Conservation (phyloP, 2,329 filamentous ascomycete species). For the Elsinoe perseae region DNA sequence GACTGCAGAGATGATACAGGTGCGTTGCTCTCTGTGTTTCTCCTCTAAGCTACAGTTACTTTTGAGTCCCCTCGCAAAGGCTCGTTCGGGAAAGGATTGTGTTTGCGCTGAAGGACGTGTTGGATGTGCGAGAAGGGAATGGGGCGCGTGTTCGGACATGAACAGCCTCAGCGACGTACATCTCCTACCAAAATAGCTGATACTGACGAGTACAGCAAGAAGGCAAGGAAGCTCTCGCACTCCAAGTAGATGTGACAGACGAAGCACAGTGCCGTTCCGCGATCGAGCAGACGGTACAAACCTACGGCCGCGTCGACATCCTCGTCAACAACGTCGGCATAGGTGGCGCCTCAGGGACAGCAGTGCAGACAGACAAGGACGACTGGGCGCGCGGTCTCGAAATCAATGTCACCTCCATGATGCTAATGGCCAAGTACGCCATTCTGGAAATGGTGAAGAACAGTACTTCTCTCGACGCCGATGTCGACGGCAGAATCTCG, state of each 20-base stretch:
- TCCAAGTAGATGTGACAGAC: slow-evolving; percentile 49
- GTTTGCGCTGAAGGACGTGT: too few species aligned
- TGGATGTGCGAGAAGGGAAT: too few species aligned
- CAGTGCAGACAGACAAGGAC: slow-evolving; percentile 52
- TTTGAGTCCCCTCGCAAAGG: too few species aligned
- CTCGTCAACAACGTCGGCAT: slow-evolving; percentile 60
- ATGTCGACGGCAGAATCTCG: neutral
- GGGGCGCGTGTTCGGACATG: too few species aligned
- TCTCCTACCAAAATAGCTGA: too few species aligned
- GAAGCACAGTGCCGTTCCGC: slow-evolving; percentile 43
- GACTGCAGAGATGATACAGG: slow-evolving; percentile 48
- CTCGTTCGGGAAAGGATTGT: too few species aligned
- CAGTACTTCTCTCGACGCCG: slow-evolving; percentile 14
- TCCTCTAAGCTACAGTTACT: neutral
- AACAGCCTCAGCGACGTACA: too few species aligned
- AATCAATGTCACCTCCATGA: slow-evolving; percentile 59
- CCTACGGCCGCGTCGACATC: slow-evolving; percentile 54
- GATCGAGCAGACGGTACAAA: slow-evolving; percentile 36
- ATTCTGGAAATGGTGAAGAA: slow-evolving; percentile 55
- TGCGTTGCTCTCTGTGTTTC: neutral
- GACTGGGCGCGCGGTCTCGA: slow-evolving; percentile 51
- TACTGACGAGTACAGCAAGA: slow-evolving; percentile 18
- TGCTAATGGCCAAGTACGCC: slow-evolving; percentile 54
- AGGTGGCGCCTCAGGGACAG: slow-evolving; percentile 51
- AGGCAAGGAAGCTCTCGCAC: slow-evolving; percentile 35